phyloP scores from a whole-genome alignment of 148 eudicot species.

The Hydrangea macrophylla region DNA sequence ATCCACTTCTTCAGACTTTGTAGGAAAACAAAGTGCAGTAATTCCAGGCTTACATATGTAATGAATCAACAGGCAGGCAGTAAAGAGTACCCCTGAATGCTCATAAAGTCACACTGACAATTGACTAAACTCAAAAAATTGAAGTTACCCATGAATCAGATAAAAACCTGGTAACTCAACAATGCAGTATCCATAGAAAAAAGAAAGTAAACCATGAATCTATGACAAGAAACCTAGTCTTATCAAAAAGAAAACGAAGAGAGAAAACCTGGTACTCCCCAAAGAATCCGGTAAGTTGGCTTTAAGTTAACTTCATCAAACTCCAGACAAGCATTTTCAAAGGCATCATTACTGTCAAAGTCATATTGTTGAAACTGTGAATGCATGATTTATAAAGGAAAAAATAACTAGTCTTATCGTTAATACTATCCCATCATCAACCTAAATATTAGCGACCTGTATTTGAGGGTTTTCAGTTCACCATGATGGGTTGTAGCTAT shows the following conservation, averaged over 20 bases:
- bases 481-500: constrained; percentile 97
- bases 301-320: constrained; percentile 93
- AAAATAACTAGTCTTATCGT: not conserved
- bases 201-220: constrained; percentile 1
- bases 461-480: constrained; percentile 94
- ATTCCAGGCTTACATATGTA: not conserved
- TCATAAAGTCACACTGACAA: not conserved
- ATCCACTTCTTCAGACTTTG: not conserved
- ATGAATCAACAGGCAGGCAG: not conserved
- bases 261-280: constrained; percentile 91
- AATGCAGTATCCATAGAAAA: not conserved
- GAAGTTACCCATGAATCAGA: too few species aligned
- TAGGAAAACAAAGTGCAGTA: not conserved
- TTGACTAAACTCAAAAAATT: too few species aligned
- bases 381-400: constrained; percentile 11
- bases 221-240: constrained; percentile 59
- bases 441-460: constrained; percentile 49
- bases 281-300: constrained; percentile 92
- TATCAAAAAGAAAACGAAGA: too few species aligned
- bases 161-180: too few species aligned
- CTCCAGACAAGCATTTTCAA: constrained; percentile 99
- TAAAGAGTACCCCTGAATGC: not conserved
- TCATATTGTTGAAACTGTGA: constrained; percentile 12
- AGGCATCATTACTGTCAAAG: constrained; percentile 61
- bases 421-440: not conserved